These are phyloP conservation scores for Carpinus viminea DNA, from an alignment of 306 rosid species.

Conservation along the genomic window DNA sequence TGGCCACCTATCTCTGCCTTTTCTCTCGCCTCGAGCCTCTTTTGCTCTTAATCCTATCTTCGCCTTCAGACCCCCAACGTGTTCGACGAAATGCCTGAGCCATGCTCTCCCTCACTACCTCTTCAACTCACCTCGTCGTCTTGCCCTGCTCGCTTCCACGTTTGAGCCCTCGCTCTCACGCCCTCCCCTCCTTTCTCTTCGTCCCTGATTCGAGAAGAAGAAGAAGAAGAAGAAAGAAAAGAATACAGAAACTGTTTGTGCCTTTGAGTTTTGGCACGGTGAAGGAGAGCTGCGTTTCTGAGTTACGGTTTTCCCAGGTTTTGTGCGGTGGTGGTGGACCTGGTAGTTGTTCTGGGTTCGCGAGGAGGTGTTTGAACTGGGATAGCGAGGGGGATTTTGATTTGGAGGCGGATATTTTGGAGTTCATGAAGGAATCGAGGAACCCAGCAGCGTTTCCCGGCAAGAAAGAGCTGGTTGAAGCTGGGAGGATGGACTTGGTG, in stretches of 20 bases:
- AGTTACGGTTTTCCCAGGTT: slow-evolving; percentile 28
- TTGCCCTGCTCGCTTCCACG: slow-evolving; percentile 18
- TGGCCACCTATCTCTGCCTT: background rate
- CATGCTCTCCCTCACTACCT: slow-evolving; percentile 56
- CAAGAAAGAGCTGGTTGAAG: slow-evolving; percentile 62
- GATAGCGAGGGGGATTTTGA: slow-evolving; percentile 49
- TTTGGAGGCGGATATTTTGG: slow-evolving; percentile 72
- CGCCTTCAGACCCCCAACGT: slow-evolving; percentile 24
- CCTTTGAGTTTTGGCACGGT: slow-evolving; percentile 17
- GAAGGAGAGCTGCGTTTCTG: slow-evolving; percentile 16
- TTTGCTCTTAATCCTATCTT: background rate
- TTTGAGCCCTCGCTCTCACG: slow-evolving; percentile 12
- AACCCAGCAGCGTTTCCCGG: slow-evolving; percentile 72
- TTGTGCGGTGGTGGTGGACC: slow-evolving; percentile 27
- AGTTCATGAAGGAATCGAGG: slow-evolving; percentile 73
- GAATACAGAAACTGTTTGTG: background rate
- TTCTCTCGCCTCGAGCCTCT: background rate
- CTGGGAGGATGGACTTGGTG: slow-evolving; percentile 81
- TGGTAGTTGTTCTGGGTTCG: slow-evolving; percentile 37
- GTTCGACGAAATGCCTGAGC: slow-evolving; percentile 92
- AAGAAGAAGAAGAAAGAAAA: slow-evolving; percentile 11
- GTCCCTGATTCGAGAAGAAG: slow-evolving; percentile 11
- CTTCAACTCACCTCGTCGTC: slow-evolving; percentile 10
- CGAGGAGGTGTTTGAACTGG: slow-evolving; percentile 52
- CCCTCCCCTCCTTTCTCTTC: slow-evolving; percentile 21